Percentiles rank a stretch among this genome's conserved stretches.
Conservation (phyloP, 2,329 filamentous ascomycete species). For the Trichoderma harzianum region DNA sequence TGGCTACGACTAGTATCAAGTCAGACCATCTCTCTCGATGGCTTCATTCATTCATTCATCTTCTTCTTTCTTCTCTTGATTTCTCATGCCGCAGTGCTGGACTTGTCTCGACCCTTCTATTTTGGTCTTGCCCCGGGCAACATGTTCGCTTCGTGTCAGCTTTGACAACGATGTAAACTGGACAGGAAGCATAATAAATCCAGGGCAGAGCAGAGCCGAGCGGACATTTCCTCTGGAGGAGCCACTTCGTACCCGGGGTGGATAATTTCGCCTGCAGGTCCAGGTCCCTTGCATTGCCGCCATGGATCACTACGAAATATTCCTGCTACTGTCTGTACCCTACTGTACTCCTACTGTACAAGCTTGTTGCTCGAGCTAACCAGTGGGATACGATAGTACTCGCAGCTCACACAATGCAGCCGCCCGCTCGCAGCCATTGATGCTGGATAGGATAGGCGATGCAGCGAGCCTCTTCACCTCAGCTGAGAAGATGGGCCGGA, state of each 20-base stretch:
- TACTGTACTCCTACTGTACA: neutral
- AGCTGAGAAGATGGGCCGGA: neutral
- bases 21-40: neutral
- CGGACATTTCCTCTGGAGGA: neutral
- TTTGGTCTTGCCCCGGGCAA: neutral
- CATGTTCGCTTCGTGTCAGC: neutral
- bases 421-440: neutral
- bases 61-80: neutral
- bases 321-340: neutral
- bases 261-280: constrained; percentile 16
- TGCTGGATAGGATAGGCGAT: neutral
- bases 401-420: neutral
- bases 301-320: neutral
- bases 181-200: neutral
- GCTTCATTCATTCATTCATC: neutral
- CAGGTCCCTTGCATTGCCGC: neutral
- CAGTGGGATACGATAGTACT: neutral
- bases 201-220: neutral
- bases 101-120: neutral
- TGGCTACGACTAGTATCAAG: neutral
- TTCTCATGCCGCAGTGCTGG: neutral
- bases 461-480: neutral
- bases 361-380: neutral
- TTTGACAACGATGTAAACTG: neutral
- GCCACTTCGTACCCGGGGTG: constrained; percentile 4